Base-by-base conservation (phyloP, 345 rosid genomes). In the Isatis tinctoria region DNA sequence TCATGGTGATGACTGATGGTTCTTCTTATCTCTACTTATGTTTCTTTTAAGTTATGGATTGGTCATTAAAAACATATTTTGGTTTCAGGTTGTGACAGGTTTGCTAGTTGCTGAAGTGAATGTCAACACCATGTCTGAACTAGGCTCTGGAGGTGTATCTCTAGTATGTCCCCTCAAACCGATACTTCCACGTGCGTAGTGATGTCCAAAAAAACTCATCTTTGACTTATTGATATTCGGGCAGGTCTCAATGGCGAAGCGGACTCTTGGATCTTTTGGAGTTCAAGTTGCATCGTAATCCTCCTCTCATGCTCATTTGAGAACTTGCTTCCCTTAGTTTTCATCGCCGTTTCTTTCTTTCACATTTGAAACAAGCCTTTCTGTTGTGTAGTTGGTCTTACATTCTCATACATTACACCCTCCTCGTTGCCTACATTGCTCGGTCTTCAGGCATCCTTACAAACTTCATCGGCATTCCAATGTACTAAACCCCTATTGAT, bases 141-240 rank as follows among this genome's bases (percentile, higher is more conserved):
- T 93, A 74, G 98, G 98, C 69, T 86, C 98, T 14, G 98, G 98
- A 13, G 94, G 98, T 35, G 95, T 91, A 33, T 91, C 98, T 17
- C 81, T 93, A 79, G 98, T 93, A 87, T 28, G 48, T 41, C 56
- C n/a, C 8, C 27, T 65, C 24, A 30, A 27, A 47, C 53, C n/a
- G 6, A 48, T 30, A 17, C 7, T 28, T 49, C 6, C 30, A 30
- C 14, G 18, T 2, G 4, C 39, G 10, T 48, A 20, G 10, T 26
- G 16, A 32, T 69, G 36, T 41, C 13, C 12, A 8, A 2, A 65
- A 22, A 64, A 6, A 11, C 52, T 62, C 18, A 53, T 18, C 24
- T 65, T 64, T 70, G 26, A 49, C 54, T 26, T 48, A 7, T 51
- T 51, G 16, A 35, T 73, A 7, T 62, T 45, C 35, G 24, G 16